Evolutionary conservation across 768 basidiomycete species (phyloP).

Genomic region (Roridomyces roridus): DNA sequence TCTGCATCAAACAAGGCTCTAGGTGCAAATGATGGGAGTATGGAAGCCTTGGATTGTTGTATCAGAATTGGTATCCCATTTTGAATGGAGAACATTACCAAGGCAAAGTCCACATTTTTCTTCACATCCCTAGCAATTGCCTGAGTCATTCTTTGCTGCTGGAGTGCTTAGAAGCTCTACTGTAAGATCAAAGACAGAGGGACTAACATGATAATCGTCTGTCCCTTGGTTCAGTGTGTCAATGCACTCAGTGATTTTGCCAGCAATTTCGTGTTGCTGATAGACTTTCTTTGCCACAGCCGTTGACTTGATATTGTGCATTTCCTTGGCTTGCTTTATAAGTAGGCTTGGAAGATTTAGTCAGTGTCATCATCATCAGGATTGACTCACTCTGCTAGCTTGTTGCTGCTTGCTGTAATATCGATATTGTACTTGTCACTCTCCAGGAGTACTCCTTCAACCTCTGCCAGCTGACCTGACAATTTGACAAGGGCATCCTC

Average conservation of each 20-base stretch:
- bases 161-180: no score
- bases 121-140: no score
- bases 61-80: no score
- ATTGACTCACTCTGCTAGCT: not conserved
- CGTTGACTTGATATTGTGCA: not conserved
- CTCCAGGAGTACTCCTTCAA: not conserved
- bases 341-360: not conserved
- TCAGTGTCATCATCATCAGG: not conserved
- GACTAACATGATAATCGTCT: not conserved
- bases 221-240: not conserved
- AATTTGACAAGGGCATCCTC: not conserved
- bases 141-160: no score
- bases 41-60: no score
- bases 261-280: not conserved
- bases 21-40: no score
- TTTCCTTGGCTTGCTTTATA: not conserved
- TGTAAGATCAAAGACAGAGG: not conserved
- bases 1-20: no score
- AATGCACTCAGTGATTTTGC: not conserved
- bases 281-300: not conserved
- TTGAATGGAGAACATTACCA: no score
- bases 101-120: no score
- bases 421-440: not conserved
- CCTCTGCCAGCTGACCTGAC: slow-evolving; percentile 5
- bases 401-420: no score